Evolutionary conservation across 176 grass and related monocot genomes (phyloP).

Genomic region (Phoenix dactylifera): DNA sequence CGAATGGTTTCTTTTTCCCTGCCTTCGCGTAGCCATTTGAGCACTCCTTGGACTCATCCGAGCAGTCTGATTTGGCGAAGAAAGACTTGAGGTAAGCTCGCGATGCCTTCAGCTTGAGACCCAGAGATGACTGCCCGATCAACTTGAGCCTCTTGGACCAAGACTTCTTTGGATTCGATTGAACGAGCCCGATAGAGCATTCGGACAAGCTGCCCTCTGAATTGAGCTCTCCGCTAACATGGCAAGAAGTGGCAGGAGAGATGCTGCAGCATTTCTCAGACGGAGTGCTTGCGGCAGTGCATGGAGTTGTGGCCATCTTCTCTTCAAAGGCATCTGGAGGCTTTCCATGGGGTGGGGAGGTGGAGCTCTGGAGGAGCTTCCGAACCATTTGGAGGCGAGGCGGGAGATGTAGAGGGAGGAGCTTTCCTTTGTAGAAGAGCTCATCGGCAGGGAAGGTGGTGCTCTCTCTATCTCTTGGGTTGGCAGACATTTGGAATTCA

Average conservation of each 20-base stretch:
- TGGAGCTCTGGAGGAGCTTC: slow-evolving; percentile 46
- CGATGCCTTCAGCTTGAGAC: slow-evolving; percentile 51
- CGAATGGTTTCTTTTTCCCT: background rate
- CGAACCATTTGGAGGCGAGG: slow-evolving; percentile 70
- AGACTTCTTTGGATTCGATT: slow-evolving; percentile 29
- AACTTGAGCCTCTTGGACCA: slow-evolving; percentile 64
- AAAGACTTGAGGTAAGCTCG: slow-evolving; percentile 64
- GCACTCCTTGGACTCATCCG: background rate
- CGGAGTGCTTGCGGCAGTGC: background rate
- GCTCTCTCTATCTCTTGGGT: slow-evolving; percentile 8
- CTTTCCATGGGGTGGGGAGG: too few relatives aligned
- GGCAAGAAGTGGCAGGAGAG: too few relatives aligned
- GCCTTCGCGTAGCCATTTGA: background rate
- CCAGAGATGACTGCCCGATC: slow-evolving; percentile 35
- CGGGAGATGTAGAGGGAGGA: slow-evolving; percentile 70
- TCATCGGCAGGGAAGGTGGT: slow-evolving; percentile 68
- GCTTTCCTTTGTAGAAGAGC: slow-evolving; percentile 94
- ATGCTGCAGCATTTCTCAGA: too few relatives aligned
- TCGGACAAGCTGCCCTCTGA: background rate
- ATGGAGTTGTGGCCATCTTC: slow-evolving; percentile 2
- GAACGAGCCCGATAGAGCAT: background rate
- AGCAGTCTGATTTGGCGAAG: slow-evolving; percentile 28
- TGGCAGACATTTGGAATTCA: slow-evolving; percentile 46
- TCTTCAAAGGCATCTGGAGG: background rate
- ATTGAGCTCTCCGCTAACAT: too few relatives aligned